Evolutionary conservation across 139 green algal genomes (phyloP), one percentile per base, ranked within the genome.

Genomic region (Closterium sp.): DNA sequence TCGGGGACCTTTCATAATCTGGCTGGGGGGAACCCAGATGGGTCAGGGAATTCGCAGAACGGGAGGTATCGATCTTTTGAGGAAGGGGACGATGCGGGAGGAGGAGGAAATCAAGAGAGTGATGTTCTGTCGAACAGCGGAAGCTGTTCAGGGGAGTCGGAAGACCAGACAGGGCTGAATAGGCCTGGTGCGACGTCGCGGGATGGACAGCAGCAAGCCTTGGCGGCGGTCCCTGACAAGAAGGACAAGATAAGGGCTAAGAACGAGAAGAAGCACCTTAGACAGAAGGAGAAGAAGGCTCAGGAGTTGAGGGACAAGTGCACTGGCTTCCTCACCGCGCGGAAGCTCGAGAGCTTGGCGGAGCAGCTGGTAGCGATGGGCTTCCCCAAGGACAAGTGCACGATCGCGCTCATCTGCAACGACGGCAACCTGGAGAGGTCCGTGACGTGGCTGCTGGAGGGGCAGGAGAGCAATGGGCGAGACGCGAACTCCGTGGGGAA

Each of bases 201-300:
- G 25, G 55, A 76, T 19, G 55, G 55, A 76, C 55, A 76, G 55
- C 55, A 76, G 55, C 55, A 76, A 76, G 55, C 55, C 55, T 76
- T 3, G 55, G 55, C 16, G 55, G 55, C 55, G 55, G 55, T 76
- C 55, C 55, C 55, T 93, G 88, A 92, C 31, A 94, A 94, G 36
- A 31, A 90, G 91, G 91, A 94, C 12, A 94, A 94, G 66, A 93
- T 92, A 30, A 88, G 91, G n/a, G 81, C 84, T 25, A 93, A 89
- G 88, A 94, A 94, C 30, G 91, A 94, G 83, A 94, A 94, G 88
- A 94, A 94, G 89, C 91, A 94, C 55, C 88, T 84, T 32, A 33
- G 91, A 25, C 91, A 94, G 34, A 94, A 92, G 88, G 91, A 94
- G 87, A 31, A 90, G 28, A 38, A 90, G 30, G 91, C 91, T 16